Evolutionary conservation across 192 early-diverging fungal genomes (phyloP).

Genomic region (Podila horticola): DNA sequence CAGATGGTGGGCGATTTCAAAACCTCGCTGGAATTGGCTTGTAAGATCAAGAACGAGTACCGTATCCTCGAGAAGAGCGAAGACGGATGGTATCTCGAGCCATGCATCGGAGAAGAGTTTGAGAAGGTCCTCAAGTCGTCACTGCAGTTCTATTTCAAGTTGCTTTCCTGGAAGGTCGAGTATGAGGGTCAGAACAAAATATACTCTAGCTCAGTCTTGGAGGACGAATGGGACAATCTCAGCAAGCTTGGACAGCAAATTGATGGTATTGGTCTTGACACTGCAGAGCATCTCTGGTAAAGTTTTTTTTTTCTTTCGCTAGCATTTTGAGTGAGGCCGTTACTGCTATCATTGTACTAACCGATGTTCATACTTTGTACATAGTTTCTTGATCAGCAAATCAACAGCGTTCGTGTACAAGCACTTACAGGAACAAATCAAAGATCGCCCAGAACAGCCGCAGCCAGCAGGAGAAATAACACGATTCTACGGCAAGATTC

Average conservation of each 20-base stretch:
- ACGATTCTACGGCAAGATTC: slow-evolving; percentile 67
- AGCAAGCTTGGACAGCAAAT: slow-evolving; percentile 73
- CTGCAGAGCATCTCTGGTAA: slow-evolving; percentile 82
- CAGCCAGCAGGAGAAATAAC: slow-evolving; percentile 52
- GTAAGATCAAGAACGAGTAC: slow-evolving; percentile 78
- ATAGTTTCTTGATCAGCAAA: slow-evolving; percentile 61
- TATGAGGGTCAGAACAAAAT: slow-evolving; percentile 63
- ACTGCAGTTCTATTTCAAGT: slow-evolving; percentile 79
- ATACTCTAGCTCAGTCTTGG: slow-evolving; percentile 81
- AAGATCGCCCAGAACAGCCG: slow-evolving; percentile 33
- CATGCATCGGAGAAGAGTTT: slow-evolving; percentile 73
- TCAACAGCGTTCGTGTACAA: slow-evolving; percentile 60
- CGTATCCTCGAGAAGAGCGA: slow-evolving; percentile 66
- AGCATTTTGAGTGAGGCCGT: slow-evolving; percentile 14
- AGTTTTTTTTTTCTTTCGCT: not conserved
- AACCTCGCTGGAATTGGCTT: slow-evolving; percentile 74
- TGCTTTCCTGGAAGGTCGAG: slow-evolving; percentile 79
- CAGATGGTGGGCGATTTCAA: slow-evolving; percentile 85
- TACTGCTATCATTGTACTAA: not conserved
- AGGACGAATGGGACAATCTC: slow-evolving; percentile 87
- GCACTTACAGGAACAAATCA: slow-evolving; percentile 55
- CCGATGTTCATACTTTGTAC: not conserved
- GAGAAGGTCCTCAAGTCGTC: slow-evolving; percentile 76
- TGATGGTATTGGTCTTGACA: slow-evolving; percentile 78
- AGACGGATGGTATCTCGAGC: slow-evolving; percentile 76